Evolutionary conservation across 1,139 yeast genomes (phyloP).

Genomic region (Debaryomyces sp.): DNA sequence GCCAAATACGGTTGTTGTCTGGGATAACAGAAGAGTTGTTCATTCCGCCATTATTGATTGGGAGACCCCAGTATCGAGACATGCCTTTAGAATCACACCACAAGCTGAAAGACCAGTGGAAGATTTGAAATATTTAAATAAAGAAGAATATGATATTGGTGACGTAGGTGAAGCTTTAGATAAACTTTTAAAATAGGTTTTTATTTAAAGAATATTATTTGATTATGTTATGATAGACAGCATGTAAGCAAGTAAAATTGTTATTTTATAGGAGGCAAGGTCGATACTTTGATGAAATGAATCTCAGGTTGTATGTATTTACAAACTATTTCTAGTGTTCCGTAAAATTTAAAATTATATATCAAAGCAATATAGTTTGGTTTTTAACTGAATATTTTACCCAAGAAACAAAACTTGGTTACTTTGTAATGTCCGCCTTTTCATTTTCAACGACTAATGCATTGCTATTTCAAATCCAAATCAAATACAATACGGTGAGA

Average conservation of each 20-base stretch:
- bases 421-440: not conserved
- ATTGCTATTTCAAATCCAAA: not conserved
- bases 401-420: too few relatives aligned
- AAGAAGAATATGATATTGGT: slow-evolving; percentile 39
- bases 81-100: slow-evolving; percentile 68
- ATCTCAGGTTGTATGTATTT: too few relatives aligned
- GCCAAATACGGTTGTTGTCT: slow-evolving; percentile 53
- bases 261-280: too few relatives aligned
- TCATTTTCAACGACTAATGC: not conserved
- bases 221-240: not conserved
- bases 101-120: slow-evolving; percentile 54
- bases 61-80: slow-evolving; percentile 53
- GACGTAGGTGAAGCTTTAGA: slow-evolving; percentile 41
- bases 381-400: too few relatives aligned
- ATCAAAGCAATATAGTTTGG: too few relatives aligned
- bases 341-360: too few relatives aligned
- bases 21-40: slow-evolving; percentile 60
- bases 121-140: slow-evolving; percentile 36
- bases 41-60: slow-evolving; percentile 57
- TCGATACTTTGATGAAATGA: too few relatives aligned
- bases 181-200: not conserved
- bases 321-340: too few relatives aligned
- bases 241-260: too few relatives aligned
- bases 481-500: not conserved
- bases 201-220: not conserved